These are phyloP conservation scores for Lindgomyces ingoldianus DNA, from an alignment of 495 filamentous ascomycete genomes.

Conservation along the genomic window DNA sequence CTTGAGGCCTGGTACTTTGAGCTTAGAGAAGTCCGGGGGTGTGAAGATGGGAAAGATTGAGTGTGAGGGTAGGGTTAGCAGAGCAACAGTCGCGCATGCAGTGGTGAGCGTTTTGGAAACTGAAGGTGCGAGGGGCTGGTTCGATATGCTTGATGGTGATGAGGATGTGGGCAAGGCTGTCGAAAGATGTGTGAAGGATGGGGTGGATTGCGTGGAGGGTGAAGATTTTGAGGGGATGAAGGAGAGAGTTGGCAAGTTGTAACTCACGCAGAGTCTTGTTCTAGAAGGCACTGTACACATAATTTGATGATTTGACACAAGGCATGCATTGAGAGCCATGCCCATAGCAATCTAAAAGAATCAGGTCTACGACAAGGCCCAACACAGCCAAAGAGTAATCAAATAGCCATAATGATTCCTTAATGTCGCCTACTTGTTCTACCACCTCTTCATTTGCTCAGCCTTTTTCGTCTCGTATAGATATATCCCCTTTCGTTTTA, in stretches of 20 bases:
- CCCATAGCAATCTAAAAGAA: no score
- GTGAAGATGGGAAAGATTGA: slow-evolving; percentile 66
- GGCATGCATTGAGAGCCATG: not conserved
- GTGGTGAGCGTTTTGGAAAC: slow-evolving; percentile 64
- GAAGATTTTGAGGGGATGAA: slow-evolving; percentile 57
- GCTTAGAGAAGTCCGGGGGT: slow-evolving; percentile 55
- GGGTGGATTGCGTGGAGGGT: slow-evolving; percentile 65
- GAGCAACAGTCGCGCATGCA: slow-evolving; percentile 71
- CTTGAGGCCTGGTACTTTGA: slow-evolving; percentile 68
- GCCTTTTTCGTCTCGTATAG: no score
- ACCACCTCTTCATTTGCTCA: no score
- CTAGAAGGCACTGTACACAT: no score
- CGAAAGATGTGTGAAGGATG: slow-evolving; percentile 60
- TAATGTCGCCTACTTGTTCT: no score
- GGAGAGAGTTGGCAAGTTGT: slow-evolving; percentile 48
- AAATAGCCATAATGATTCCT: no score
- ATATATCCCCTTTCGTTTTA: no score
- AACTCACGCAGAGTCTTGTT: no score
- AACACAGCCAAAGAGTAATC: no score
- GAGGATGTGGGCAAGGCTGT: slow-evolving; percentile 63
- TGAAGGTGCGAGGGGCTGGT: slow-evolving; percentile 61
- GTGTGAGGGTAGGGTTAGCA: slow-evolving; percentile 57
- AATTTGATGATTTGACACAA: not conserved
- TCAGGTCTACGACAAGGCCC: no score
- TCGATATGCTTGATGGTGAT: slow-evolving; percentile 62